A percentile compares a stretch with the other conserved stretches of the same genome.
These are phyloP conservation scores for Rhizoctonia solani DNA, from an alignment of 1,284 basidiomycete species.

Conservation along the genomic window DNA sequence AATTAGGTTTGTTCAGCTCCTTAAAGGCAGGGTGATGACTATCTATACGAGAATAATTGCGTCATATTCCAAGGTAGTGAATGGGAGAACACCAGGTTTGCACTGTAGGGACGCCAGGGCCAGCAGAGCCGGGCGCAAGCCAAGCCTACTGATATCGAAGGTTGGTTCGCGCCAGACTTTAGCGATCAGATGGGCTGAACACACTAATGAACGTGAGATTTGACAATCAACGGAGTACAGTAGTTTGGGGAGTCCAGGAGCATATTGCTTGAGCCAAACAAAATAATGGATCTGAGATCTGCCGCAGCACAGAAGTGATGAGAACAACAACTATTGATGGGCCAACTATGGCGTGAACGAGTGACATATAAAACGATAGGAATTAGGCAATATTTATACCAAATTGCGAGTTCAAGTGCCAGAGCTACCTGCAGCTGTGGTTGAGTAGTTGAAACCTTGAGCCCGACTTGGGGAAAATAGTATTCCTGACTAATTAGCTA, in stretches of 20 bases:
- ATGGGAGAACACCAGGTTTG: no score
- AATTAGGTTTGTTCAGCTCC: no score
- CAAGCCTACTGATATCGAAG: no score
- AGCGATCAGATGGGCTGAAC: not conserved
- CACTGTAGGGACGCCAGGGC: no score
- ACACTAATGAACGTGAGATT: not conserved
- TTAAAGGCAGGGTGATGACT: no score
- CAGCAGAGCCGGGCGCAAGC: no score
- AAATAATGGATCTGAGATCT: not conserved
- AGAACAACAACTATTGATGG: not conserved
- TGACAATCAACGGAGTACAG: not conserved
- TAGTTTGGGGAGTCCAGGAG: not conserved
- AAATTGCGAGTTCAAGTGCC: no score
- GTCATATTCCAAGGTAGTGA: no score
- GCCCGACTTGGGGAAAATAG: no score
- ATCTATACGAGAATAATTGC: no score
- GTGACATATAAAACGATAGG: not conserved
- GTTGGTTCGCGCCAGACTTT: no score
- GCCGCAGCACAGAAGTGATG: not conserved
- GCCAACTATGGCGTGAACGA: not conserved
- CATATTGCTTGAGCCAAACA: not conserved
- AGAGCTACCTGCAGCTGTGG: not conserved
- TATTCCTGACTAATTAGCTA: not conserved
- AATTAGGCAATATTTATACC: not conserved
- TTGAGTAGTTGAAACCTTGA: not conserved